Evolutionary conservation across 257 asterid species (phyloP).

Genomic region (Ehretia macrophylla): DNA sequence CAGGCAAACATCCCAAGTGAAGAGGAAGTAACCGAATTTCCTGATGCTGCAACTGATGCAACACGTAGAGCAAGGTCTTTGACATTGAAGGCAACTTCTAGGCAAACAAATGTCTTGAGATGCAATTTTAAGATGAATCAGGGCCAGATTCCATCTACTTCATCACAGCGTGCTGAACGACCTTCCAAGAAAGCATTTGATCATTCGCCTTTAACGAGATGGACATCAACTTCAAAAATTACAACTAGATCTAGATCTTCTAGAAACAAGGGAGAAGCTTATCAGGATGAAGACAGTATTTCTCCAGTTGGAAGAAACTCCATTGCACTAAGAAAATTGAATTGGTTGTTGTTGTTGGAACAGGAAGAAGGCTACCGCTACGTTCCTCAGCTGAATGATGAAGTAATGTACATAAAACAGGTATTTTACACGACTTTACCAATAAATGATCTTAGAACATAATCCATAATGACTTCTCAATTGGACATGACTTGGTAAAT

Average conservation of each 20-base stretch:
- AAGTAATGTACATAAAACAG: slow-evolving; percentile 84
- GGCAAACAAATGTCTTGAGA: slow-evolving; percentile 29
- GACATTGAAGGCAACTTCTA: slow-evolving; percentile 50
- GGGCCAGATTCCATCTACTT: slow-evolving; percentile 38
- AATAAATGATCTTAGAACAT: background rate
- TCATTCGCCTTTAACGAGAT: slow-evolving; percentile 33
- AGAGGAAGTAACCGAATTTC: slow-evolving; percentile 40
- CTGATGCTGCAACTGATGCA: slow-evolving; percentile 70
- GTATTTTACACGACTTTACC: slow-evolving; percentile 30
- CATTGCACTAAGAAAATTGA: slow-evolving; percentile 33
- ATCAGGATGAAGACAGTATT: slow-evolving; percentile 25
- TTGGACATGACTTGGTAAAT: background rate
- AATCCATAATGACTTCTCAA: background rate
- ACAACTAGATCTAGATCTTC: slow-evolving; percentile 40
- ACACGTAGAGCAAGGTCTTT: slow-evolving; percentile 66
- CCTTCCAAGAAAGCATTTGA: slow-evolving; percentile 38
- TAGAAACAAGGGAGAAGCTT: slow-evolving; percentile 39
- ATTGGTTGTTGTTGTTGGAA: slow-evolving; percentile 73
- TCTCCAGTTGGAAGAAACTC: slow-evolving; percentile 30
- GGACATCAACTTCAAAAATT: slow-evolving; percentile 27
- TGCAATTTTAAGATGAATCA: slow-evolving; percentile 26
- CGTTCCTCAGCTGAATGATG: slow-evolving; percentile 96
- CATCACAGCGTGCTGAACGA: slow-evolving; percentile 43
- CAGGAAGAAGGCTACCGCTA: slow-evolving; percentile 89
- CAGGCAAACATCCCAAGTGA: slow-evolving; percentile 27